Conservation (phyloP, 805 yeast genomes). For the Spathaspora passalidarum region DNA sequence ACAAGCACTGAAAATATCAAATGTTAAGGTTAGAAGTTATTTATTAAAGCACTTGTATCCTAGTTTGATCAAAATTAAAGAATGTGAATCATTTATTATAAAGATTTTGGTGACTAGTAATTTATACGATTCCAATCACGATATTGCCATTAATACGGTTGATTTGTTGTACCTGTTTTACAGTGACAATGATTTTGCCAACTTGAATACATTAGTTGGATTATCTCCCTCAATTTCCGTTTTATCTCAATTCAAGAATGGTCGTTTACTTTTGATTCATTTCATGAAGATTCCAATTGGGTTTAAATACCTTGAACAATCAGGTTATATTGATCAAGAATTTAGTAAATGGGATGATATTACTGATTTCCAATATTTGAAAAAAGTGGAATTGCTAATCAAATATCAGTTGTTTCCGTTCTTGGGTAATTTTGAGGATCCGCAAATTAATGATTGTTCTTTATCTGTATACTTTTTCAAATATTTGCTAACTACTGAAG, state of each 20-base stretch:
- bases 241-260: slow-evolving; percentile 20
- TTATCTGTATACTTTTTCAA: slow-evolving; percentile 57
- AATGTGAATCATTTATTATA: slow-evolving; percentile 46
- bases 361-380: slow-evolving; percentile 44
- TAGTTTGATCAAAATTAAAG: slow-evolving; percentile 30
- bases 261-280: slow-evolving; percentile 51
- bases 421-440: slow-evolving; percentile 3
- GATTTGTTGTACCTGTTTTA: slow-evolving; percentile 20
- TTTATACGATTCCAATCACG: slow-evolving; percentile 55
- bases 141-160: slow-evolving; percentile 18
- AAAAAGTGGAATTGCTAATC: slow-evolving; percentile 43
- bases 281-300: slow-evolving; percentile 69
- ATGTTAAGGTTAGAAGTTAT: slow-evolving; percentile 47
- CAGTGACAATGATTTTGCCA: slow-evolving; percentile 26
- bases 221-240: slow-evolving; percentile 53
- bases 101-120: slow-evolving; percentile 57
- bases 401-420: slow-evolving; percentile 22
- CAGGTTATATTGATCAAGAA: slow-evolving; percentile 61
- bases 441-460: neutral
- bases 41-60: slow-evolving; percentile 56
- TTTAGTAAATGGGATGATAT: slow-evolving; percentile 63
- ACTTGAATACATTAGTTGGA: slow-evolving; percentile 49
- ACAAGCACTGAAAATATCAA: slow-evolving; percentile 59
- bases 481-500: slow-evolving; percentile 73
- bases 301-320: slow-evolving; percentile 56